A percentile compares a stretch with the other conserved stretches of the same genome.
phyloP scores from a whole-genome alignment of 306 rosid species.

The Glycyrrhiza uralensis region DNA sequence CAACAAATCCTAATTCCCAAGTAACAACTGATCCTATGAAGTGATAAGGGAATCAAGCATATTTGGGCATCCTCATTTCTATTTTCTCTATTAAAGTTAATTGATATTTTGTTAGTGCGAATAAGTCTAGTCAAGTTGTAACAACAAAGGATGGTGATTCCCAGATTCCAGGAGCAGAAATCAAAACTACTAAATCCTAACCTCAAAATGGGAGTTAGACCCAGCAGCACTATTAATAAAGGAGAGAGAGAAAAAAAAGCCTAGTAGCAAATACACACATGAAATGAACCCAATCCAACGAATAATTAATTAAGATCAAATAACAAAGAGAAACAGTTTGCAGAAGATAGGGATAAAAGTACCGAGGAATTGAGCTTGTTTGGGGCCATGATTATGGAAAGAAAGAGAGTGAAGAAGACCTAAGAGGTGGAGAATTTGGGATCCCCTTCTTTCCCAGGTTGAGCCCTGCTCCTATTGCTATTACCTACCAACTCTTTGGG shows the following conservation, averaged over 20 bases:
- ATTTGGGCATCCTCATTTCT: background rate
- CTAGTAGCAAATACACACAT: slow-evolving; percentile 2
- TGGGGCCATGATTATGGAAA: slow-evolving; percentile 91
- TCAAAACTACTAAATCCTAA: too few species aligned
- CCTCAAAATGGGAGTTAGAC: background rate
- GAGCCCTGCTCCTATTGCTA: background rate
- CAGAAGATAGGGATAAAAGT: slow-evolving; percentile 30
- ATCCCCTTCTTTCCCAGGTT: background rate
- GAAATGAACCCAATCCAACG: background rate
- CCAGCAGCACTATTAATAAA: background rate
- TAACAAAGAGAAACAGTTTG: background rate
- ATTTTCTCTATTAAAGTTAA: background rate
- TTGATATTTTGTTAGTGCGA: background rate
- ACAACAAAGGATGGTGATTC: background rate
- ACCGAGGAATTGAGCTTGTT: slow-evolving; percentile 73
- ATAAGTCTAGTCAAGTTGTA: background rate
- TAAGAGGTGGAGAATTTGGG: slow-evolving; percentile 20
- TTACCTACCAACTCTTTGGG: background rate
- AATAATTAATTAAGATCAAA: background rate
- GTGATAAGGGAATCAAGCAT: background rate
- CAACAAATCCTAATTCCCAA: background rate
- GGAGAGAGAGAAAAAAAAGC: slow-evolving; percentile 7
- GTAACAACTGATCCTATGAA: slow-evolving; percentile 11
- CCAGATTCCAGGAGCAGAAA: slow-evolving; percentile 10
- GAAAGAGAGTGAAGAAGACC: slow-evolving; percentile 11